Evolutionary conservation across 768 basidiomycete genomes (phyloP), one percentile per base, ranked within the genome.

Genomic region (Saitozyma sp.): DNA sequence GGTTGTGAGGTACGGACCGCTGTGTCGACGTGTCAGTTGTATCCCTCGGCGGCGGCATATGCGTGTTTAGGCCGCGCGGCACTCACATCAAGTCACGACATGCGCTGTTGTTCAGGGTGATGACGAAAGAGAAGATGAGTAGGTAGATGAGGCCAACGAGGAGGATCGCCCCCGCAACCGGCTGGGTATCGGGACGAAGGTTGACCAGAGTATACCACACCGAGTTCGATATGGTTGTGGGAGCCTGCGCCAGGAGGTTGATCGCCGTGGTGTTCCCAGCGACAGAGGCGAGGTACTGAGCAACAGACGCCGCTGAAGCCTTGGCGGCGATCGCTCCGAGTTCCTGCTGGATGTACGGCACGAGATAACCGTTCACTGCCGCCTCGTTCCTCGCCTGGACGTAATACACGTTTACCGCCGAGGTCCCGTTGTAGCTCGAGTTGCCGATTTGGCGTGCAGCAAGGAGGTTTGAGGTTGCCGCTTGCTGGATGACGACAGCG

Each of bases 361-460:
- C 67, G 56, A 84, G 67, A 62, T 79, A 83, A 58, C 70, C 82
- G 7, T 77, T 79, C 9, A 78, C 69, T 0, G 83, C 83, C 14
- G 78, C 76, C 66, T 84, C 83, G 51, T 82, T 79, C 13, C 83
- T 74, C 13, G 81, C 83, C 65, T 83, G 82, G n/a, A 78, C 67
- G 67, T 83, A 84, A 59, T 78, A 81, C n/a, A 81, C 77, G 6
- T 76, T 69, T 46, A 83, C 78, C 8, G 80, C 81, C 6, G 61
- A 62, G 0, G 59, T 58, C 0, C 81, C 80, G 59, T 82, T 74
- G 63, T 83, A 84, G 6, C 74, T 57, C 9, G 74, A 29, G 59
- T 82, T 72, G 9, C 83, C 83, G 58, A 65, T 81, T 40, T 69
- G 66, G 13, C 83, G 73, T 13, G 83, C 82, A 1, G 50, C 51